phyloP scores from a whole-genome alignment of 495 filamentous ascomycete species.

The Penicillium verhagenii region DNA sequence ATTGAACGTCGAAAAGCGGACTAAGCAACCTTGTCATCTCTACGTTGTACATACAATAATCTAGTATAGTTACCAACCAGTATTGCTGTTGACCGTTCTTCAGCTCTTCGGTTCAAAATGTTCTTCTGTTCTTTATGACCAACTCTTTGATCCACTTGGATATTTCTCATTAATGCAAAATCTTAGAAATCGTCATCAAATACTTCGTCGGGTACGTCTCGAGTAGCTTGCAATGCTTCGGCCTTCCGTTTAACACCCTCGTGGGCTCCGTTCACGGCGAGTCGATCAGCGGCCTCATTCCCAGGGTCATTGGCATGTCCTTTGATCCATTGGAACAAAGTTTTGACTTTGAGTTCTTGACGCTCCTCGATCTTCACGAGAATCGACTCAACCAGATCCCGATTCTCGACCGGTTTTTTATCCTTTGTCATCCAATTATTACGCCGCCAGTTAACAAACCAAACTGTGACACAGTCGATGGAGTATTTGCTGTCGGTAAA shows the following conservation, averaged over 20 bases:
- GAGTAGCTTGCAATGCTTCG: conserved; percentile 23
- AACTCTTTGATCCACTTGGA: too few species aligned
- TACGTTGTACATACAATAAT: too few species aligned
- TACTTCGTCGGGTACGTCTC: conserved; percentile 32
- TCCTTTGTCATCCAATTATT: conserved; percentile 76
- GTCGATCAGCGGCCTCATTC: conserved; percentile 74
- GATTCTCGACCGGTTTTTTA: conserved; percentile 76
- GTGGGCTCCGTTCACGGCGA: conserved; percentile 66
- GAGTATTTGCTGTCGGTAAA: conserved; percentile 82
- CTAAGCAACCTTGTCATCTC: too few species aligned
- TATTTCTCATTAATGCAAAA: not conserved
- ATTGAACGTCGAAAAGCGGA: too few species aligned
- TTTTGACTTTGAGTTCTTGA: conserved; percentile 55
- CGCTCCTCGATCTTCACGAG: conserved; percentile 70
- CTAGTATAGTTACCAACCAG: too few species aligned
- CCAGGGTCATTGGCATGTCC: conserved; percentile 69
- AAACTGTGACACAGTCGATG: conserved; percentile 85
- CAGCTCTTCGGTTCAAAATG: too few species aligned
- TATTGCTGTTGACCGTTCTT: too few species aligned
- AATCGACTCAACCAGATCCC: conserved; percentile 75
- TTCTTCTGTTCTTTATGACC: too few species aligned
- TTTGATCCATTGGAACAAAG: conserved; percentile 83
- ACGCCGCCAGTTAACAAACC: conserved; percentile 74
- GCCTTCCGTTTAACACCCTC: conserved; percentile 35
- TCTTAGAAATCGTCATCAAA: conserved; percentile 33